Base-by-base conservation (phyloP, 805 yeast genomes). In the Zygotorulaspora florentina region DNA sequence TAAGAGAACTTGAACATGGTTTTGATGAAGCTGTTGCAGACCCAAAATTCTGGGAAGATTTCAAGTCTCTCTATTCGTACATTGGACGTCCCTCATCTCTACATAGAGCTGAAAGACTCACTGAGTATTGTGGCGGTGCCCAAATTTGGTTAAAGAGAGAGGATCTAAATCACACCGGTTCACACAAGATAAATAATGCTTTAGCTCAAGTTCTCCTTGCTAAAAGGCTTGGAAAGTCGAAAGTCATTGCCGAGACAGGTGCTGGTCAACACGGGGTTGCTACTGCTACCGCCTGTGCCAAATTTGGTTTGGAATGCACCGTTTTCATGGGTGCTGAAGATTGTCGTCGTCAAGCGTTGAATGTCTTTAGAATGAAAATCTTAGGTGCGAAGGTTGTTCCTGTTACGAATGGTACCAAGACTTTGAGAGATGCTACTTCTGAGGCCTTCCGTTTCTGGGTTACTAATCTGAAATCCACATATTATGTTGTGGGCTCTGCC, bases 251-350 rank as follows among this genome's bases (percentile, higher is more conserved):
- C 29, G 95, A 86, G 71, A 86, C 95, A 31, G 95, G 95, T 69
- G 95, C 95, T 42, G 95, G 95, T 56, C 95, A 86, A 69, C 95
- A 86, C 62, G 95, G 95, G 72, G 95, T 86, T 31, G 95, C 95
- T 33, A 86, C 93, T 42, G 95, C 95, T 26, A 86, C 95, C 49
- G 95, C 95, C 0, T 83, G 90, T 74, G 95, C 95, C 53, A 85
- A 85, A 62, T 86, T 93, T 58, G 99, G 99, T 42, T 67, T 93
- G 69, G 79, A 85, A 65, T 93, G 99, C 74, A 87, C 87, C 12
- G 95, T 93, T 29, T 91, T 80, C 63, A 93, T 93, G 99, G 99
- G 99, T 52, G 98, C 98, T 37, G 99, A 93, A 71, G 99, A 93
- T 72, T 96, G 87, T 36, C 85, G 96, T 68, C 87, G 99, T 70